Evolutionary conservation across 345 rosid species (phyloP), one percentile per base, ranked within the genome.

Genomic region (Crucihimalaya himalaica): DNA sequence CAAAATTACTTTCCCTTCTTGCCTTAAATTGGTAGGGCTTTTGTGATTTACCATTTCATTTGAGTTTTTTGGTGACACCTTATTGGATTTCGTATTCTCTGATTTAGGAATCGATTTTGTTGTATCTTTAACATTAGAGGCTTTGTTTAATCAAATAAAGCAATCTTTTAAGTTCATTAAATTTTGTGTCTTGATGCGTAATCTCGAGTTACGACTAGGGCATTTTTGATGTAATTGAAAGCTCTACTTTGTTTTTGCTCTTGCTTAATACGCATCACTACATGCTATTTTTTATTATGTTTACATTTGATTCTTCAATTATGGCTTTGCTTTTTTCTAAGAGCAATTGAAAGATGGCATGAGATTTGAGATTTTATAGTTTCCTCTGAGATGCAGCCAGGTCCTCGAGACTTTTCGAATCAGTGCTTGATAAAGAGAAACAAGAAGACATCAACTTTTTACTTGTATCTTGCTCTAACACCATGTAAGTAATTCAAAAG

Each of bases 1-100:
- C 72, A 85, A 78, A 71, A 93, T 93, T 37, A 93, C 98, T 37
- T 94, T 91, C 81, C 98, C 98, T 78, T 86, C 95, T 60, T 91
- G 93, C 57, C 97, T 94, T 35, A 91, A 89, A 74, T 87, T 85
- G 92, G 98, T 93, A 51, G 6, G 6, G 8, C 3, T 13, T 5
- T 18, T 27, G 5, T 25, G 14, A 13, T 70, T 70, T 31, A 6
- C 58, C 8, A 23, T 27, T 53, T 27, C 0, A 23, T 28, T 27
- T n/a, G 14, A 31, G 6, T 25, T 52, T 52, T 25, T 14, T 23
- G 20, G 50, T 34, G 4, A 45, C 2, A 2, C 51, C 51, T 16
- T 46, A 19, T 20, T 48, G 0, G 53, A 4, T 55, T 55, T 32
- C 8, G 1, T 23, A 3, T 64, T 12, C 28, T 28, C 25, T 46